Evolutionary conservation across 2,329 filamentous ascomycete genomes (phyloP), one percentile per base, ranked within the genome.

Genomic region (Alternaria novae-zelandiae): DNA sequence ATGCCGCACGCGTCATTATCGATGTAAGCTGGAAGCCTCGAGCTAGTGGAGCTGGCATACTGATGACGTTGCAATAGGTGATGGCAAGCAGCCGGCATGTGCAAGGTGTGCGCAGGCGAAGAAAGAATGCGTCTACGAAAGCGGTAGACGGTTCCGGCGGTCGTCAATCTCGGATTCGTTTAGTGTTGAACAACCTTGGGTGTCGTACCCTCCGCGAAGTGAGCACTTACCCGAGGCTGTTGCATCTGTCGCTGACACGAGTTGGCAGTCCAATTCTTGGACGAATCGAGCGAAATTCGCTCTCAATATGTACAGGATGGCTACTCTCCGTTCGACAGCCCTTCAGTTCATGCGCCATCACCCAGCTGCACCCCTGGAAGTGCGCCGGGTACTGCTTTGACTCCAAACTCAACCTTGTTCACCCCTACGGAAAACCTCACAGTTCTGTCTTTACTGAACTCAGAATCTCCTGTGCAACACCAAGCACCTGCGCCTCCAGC

Each of bases 1-100:
- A 59, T 80, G 78, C 69, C 77, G 77, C 63, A 76, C 73, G 59
- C 75, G 77, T 70, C 78, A 80, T 65, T 79, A 80, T 63, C 73
- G 76, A 57, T 80, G 78, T 79, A 72, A 63, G 68, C 51, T 54
- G 20, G 10, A 1, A 21, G 6, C 30, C 12, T 25, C 32, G 7
- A 25, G 28, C 26, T 44, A 55, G 26, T 17, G 25, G 32, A 20
- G 51, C n/a, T 20, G 30, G 15, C 9, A 23, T 23, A 58, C 70
- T 77, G 46, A 77, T 15, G 20, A 57, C 12, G 13, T 28, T 41
- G 51, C 54, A 17, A 69, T 28, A 80, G 78, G 78, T 65, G 77
- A 80, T 57, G 74, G 77, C 23, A 77, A 73, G 54, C 74, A 74
- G 54, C 78, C 78, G 15, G 74, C 67, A 59, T 80, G 77, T 47